These are phyloP conservation scores for Sabuloglossum arenarium DNA, from an alignment of 495 filamentous ascomycete genomes.

Conservation along the genomic window DNA sequence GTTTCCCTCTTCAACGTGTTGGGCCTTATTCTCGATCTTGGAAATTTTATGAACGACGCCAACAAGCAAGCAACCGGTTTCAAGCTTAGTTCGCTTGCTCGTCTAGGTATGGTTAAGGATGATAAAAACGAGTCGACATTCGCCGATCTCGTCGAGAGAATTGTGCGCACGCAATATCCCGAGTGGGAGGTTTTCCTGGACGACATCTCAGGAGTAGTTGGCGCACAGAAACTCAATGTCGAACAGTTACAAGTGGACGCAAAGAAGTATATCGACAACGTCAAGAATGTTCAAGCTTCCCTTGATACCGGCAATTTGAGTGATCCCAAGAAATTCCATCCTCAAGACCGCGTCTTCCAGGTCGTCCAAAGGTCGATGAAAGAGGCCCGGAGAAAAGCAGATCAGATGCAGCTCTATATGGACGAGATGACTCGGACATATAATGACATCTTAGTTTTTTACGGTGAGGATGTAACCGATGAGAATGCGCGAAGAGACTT, in stretches of 20 bases:
- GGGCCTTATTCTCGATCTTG: conserved; percentile 87
- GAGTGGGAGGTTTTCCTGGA: conserved; percentile 81
- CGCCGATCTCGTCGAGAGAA: conserved; percentile 90
- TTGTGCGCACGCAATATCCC: conserved; percentile 87
- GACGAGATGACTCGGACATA: conserved; percentile 83
- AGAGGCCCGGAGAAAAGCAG: conserved; percentile 85
- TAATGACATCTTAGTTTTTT: conserved; percentile 92
- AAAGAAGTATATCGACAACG: conserved; percentile 85
- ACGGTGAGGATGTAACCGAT: conserved; percentile 81
- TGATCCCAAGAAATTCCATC: conserved; percentile 94
- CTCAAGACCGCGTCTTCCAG: conserved; percentile 83
- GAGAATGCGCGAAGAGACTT: conserved; percentile 92
- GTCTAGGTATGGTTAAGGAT: conserved; percentile 94
- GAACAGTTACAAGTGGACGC: conserved; percentile 79
- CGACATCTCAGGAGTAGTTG: conserved; percentile 64
- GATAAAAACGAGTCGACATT: conserved; percentile 96
- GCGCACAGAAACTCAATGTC: conserved; percentile 84
- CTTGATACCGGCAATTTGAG: conserved; percentile 88
- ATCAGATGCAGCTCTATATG: conserved; percentile 84
- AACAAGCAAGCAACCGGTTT: conserved; percentile 97
- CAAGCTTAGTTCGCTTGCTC: conserved; percentile 87
- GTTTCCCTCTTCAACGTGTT: conserved; percentile 88
- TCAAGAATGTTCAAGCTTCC: conserved; percentile 78
- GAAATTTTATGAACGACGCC: conserved; percentile 98
- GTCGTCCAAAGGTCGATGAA: conserved; percentile 89